These are phyloP conservation scores for Moesziomyces globuligerus DNA, from an alignment of 1,284 basidiomycete species.

Conservation along the genomic window DNA sequence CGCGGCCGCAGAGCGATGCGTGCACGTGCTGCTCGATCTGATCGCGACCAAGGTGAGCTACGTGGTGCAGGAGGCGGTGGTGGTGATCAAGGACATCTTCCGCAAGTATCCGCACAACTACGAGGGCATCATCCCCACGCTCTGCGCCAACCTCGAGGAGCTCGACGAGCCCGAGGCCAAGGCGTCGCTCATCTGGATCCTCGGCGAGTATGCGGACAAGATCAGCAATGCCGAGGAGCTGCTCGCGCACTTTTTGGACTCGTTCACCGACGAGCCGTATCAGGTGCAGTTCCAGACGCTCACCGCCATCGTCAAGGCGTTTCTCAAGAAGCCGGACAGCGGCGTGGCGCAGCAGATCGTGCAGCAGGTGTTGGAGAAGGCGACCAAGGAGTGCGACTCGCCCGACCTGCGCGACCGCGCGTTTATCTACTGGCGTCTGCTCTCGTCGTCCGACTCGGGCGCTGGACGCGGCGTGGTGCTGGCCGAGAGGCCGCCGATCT, in stretches of 20 bases:
- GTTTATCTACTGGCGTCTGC: conserved; percentile 94
- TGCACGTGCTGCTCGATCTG: conserved; percentile 89
- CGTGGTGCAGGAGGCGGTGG: conserved; percentile 96
- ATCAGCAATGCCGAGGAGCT: conserved; percentile 96
- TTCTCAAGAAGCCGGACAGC: conserved; percentile 90
- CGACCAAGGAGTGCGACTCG: conserved; percentile 95
- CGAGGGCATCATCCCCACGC: conserved; percentile 92
- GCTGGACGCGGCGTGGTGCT: conserved; percentile 93
- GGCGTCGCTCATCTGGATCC: conserved; percentile 97
- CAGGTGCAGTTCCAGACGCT: conserved; percentile 94
- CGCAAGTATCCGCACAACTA: conserved; percentile 96
- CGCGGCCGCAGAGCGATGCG: conserved; percentile 89
- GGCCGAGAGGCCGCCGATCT: conserved; percentile 89
- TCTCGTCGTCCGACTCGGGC: conserved; percentile 85
- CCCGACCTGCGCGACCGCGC: conserved; percentile 96
- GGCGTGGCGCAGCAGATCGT: conserved; percentile 81
- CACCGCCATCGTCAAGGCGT: conserved; percentile 95
- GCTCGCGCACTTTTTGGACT: conserved; percentile 86
- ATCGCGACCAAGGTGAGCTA: conserved; percentile 94
- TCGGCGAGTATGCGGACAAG: conserved; percentile 96
- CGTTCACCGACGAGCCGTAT: conserved; percentile 92
- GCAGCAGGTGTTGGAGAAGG: conserved; percentile 87
- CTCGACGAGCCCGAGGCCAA: conserved; percentile 98
- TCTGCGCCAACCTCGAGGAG: conserved; percentile 94
- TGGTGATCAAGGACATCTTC: conserved; percentile 99